Percentiles rank a stretch among this genome's conserved stretches.
These are phyloP conservation scores for Dentipellis sp. DNA, from an alignment of 768 basidiomycete genomes.

Conservation along the genomic window DNA sequence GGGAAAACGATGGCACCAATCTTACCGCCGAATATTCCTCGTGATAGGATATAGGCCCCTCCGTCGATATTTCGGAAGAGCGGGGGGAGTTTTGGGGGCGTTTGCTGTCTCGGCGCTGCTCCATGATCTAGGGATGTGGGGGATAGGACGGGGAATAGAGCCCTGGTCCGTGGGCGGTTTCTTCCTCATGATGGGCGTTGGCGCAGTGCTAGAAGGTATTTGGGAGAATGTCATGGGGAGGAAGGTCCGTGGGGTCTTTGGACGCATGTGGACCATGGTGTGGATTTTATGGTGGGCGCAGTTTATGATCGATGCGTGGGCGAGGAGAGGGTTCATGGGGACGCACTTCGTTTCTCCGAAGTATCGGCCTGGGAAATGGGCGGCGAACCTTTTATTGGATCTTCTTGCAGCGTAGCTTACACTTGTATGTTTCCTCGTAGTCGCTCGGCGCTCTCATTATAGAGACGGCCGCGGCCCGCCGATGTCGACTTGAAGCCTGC, in stretches of 20 bases:
- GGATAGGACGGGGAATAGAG: slow-evolving; percentile 47
- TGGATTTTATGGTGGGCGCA: slow-evolving; percentile 39
- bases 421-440: not conserved
- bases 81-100: slow-evolving; percentile 43
- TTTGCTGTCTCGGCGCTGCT: slow-evolving; percentile 53
- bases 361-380: slow-evolving; percentile 1
- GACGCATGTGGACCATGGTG: slow-evolving; percentile 40
- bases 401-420: not conserved
- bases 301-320: slow-evolving; percentile 3
- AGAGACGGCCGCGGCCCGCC: too few species aligned
- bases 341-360: not conserved
- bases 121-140: slow-evolving; percentile 50
- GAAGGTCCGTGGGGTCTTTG: slow-evolving; percentile 36
- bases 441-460: too few species aligned
- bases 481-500: too few species aligned
- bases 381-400: not conserved
- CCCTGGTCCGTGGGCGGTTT: slow-evolving; percentile 34
- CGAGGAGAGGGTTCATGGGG: slow-evolving; percentile 1
- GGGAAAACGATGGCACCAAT: slow-evolving; percentile 30
- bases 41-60: slow-evolving; percentile 24
- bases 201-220: slow-evolving; percentile 36
- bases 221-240: slow-evolving; percentile 37
- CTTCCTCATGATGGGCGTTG: slow-evolving; percentile 50
- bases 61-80: slow-evolving; percentile 33
- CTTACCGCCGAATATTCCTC: slow-evolving; percentile 23